These are phyloP conservation scores for Aquilaria yunnanensis DNA, from an alignment of 345 rosid genomes.

Conservation along the genomic window DNA sequence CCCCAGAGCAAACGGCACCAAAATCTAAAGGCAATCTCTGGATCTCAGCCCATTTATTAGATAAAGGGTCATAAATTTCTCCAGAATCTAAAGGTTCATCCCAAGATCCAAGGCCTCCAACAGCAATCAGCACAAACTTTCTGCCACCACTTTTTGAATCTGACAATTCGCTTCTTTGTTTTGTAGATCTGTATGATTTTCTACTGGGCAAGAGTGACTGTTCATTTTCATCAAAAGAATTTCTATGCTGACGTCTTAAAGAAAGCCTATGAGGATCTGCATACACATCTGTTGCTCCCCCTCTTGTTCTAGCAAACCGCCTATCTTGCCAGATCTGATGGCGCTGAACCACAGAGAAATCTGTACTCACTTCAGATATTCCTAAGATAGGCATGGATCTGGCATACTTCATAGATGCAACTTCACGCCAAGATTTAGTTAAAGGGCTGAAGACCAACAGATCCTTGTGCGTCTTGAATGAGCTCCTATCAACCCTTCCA, in stretches of 20 bases:
- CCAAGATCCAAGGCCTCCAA: constrained; percentile 80
- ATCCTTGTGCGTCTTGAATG: constrained; percentile 81
- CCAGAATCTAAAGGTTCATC: constrained; percentile 94
- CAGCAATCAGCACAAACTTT: constrained; percentile 67
- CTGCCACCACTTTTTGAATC: constrained; percentile 28
- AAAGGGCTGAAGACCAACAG: constrained; percentile 70
- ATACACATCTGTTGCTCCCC: constrained; percentile 79
- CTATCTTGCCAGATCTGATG: constrained; percentile 68
- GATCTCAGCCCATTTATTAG: constrained; percentile 88
- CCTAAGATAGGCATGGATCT: constrained; percentile 85
- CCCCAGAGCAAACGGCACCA: constrained; percentile 69
- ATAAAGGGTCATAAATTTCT: constrained; percentile 74
- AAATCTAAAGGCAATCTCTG: constrained; percentile 74
- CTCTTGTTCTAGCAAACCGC: constrained; percentile 62
- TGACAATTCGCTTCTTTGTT: constrained; percentile 50
- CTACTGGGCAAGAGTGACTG: constrained; percentile 25
- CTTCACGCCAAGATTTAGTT: constrained; percentile 76
- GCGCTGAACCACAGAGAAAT: constrained; percentile 36
- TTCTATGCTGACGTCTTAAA: constrained; percentile 57
- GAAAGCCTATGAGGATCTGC: constrained; percentile 98
- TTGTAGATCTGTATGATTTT: constrained; percentile 44
- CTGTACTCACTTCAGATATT: constrained; percentile 57
- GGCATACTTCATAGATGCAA: constrained; percentile 76
- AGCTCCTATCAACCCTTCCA: constrained; percentile 73
- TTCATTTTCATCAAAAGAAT: constrained; percentile 47